Evolutionary conservation across 1,284 basidiomycete species (phyloP).

Genomic region (Cronartium quercuum): DNA sequence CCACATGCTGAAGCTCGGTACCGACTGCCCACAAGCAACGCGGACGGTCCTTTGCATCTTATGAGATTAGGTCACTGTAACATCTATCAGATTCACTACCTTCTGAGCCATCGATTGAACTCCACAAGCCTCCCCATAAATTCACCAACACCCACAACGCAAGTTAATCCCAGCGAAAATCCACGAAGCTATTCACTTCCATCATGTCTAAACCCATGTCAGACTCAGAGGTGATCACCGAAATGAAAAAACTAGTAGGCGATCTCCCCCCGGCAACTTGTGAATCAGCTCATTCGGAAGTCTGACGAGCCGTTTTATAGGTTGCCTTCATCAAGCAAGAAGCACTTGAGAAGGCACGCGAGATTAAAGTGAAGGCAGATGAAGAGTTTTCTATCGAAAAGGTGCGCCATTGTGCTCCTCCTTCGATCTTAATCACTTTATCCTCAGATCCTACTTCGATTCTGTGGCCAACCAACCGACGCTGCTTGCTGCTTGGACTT

Average conservation of each 20-base stretch:
- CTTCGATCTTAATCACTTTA: not conserved
- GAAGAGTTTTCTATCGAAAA: slow-evolving; percentile 97
- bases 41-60: too few species aligned
- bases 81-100: not conserved
- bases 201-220: slow-evolving; percentile 39
- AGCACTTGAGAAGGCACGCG: slow-evolving; percentile 89
- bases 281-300: not conserved
- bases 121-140: not conserved
- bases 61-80: too few species aligned
- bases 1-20: too few species aligned
- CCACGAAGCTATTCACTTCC: not conserved
- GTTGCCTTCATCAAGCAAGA: slow-evolving; percentile 96
- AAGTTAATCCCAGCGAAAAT: not conserved
- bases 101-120: not conserved
- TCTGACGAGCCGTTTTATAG: slow-evolving; percentile 52
- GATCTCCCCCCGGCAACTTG: not conserved
- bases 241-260: slow-evolving; percentile 38
- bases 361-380: slow-evolving; percentile 91
- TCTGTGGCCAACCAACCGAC: not conserved
- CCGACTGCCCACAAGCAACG: too few species aligned
- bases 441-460: not conserved
- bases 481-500: not conserved
- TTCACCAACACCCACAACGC: not conserved
- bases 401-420: too few species aligned
- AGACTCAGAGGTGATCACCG: slow-evolving; percentile 37